phyloP scores from a whole-genome alignment of 164 flowering plant species.

The Tinospora cordifolia region DNA sequence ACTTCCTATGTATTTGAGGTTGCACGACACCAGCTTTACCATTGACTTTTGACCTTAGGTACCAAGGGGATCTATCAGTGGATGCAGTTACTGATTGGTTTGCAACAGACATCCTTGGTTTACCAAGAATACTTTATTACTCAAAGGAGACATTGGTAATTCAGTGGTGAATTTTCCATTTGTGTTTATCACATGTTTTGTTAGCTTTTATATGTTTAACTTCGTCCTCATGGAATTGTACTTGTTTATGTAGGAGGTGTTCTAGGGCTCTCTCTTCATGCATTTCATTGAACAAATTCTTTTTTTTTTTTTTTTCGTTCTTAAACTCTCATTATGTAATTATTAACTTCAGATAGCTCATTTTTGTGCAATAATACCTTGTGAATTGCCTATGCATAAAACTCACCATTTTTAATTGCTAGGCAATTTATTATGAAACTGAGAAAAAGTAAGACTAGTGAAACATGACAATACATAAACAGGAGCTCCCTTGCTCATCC shows the following conservation, averaged over 20 bases:
- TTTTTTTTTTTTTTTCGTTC: background rate
- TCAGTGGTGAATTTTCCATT: slow-evolving; percentile 1
- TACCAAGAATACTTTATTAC: slow-evolving; percentile 80
- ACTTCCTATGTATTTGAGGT: slow-evolving; percentile 1
- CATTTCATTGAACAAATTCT: too few relatives aligned
- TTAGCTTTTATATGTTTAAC: background rate
- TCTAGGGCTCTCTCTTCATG: too few relatives aligned
- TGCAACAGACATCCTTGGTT: slow-evolving; percentile 52
- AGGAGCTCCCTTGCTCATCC: too few relatives aligned
- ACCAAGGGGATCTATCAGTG: slow-evolving; percentile 64
- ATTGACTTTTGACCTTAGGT: slow-evolving; percentile 39
- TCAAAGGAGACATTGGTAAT: slow-evolving; percentile 87
- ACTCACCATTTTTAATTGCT: background rate
- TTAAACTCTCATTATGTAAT: background rate
- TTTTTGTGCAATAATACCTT: background rate
- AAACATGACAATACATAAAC: too few relatives aligned
- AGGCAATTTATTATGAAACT: background rate
- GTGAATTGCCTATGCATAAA: background rate
- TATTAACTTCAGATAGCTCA: background rate
- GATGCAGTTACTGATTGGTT: slow-evolving; percentile 90
- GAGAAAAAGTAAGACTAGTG: too few relatives aligned
- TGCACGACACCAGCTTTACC: background rate
- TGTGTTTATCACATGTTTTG: background rate
- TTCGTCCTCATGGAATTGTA: background rate
- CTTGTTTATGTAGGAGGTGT: background rate